Base-by-base conservation (phyloP, 2,329 filamentous ascomycete species). In the Tricladium varicosporioides region DNA sequence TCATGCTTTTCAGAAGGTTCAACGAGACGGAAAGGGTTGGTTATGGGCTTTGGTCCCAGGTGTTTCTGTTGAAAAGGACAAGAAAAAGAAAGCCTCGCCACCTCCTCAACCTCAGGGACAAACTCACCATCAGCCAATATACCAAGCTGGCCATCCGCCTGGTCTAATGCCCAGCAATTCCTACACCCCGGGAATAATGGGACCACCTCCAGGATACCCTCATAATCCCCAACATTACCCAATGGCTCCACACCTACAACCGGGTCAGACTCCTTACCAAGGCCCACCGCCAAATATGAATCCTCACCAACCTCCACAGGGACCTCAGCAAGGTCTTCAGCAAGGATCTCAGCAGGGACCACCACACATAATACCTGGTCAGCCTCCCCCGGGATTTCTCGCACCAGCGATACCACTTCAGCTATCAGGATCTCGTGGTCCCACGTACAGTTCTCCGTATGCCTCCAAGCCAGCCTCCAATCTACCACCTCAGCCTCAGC, bases 1-100 rank as follows among this genome's bases (percentile, higher is more conserved):
- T 60, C 74, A 78, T 53, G 77, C 79, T n/a, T 85, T 84, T 61
- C 70, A 75, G 53, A 81, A 81, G 60, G 77, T 77, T 18, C 77
- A 80, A 52, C 78, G 71, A 45, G 73, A 73, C 56, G 81, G 81
- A 33, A 84, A 84, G 66, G 81, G 81, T 14, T 82, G 76, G 70
- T 74, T 80, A 56, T 85, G 81, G 81, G 74, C 74, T 7, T 77
- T 84, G 64, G 76, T 80, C 31, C 73, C 75, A 9, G 77, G 79
- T 18, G 74, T 78, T 1, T 78, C 78, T 1, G 80, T 83, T 51
- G 80, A 83, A 62, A 83, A 81, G 62, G 78, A 80, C 62, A 83
- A 81, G 70, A 81, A 81, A 67, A 67, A 65, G 55, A 65, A 65
- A 57, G 50, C 58, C 5, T 71, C 75, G 27, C 76, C 77, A 50